Base-by-base conservation (phyloP, 352 stramenopile genomes). In the Globisporangium radiosum region DNA sequence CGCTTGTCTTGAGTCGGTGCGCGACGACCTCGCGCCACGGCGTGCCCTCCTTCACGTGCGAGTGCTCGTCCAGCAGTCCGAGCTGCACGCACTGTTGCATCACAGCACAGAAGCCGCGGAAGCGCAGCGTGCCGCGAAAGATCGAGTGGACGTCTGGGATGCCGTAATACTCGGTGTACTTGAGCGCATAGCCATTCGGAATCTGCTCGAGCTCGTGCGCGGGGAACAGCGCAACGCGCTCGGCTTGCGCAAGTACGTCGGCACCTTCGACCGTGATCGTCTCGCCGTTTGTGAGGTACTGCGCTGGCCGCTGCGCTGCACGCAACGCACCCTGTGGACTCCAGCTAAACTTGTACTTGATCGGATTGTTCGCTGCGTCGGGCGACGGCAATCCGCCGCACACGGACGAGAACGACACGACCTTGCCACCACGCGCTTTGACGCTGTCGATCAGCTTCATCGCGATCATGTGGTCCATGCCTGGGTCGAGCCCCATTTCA, bases 281-380 rank as follows among this genome's bases (percentile, higher is more conserved):
- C 19, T 71, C 38, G 25, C 74, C 75, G 44, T 90, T 62, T 52
- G 66, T 64, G 36, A 83, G 60, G 65, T 78, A 97, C 56, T 73
- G 69, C 7, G 90, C 87, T 39, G 76, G 66, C 13, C 72, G 69
- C 54, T 80, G 72, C 0, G 70, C 63, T 1, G 69, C 72, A 10
- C 69, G 69, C 17, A 80, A 43, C 36, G 72, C 69, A 44, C 88
- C 90, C 8, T 78, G 70, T n/a, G 90, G 90, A 58, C 76, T 91
- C 90, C 90, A 97, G 49, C 82, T 95, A 61, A 97, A 97, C 66
- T 97, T 97, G 66, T 97, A 97, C 59, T 85, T 78, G 54, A 97
- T 75, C n/a, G 86, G 86, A 60, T 97, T 97, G 63, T 96, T 82
- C 17, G 85, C 85, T 4, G 83, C 85, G 59, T 94, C 85, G 11